Evolutionary conservation across 2,329 filamentous ascomycete species (phyloP).

Genomic region (Trichoderma oligosporum): DNA sequence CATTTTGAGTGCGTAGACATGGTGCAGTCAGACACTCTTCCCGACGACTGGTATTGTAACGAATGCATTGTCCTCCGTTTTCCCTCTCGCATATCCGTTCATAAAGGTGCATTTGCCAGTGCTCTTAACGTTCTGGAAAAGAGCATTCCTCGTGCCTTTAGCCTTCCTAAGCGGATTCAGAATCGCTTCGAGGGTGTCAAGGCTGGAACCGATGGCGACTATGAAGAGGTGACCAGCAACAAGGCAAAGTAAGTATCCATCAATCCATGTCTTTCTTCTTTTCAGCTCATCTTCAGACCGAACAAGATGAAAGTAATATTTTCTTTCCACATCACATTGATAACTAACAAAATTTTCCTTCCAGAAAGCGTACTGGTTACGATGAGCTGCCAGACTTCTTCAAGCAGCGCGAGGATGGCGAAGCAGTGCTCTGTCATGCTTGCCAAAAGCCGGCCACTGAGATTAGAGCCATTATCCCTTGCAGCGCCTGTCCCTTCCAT

Average conservation of each 20-base stretch:
- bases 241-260: conserved; percentile 60
- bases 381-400: conserved; percentile 65
- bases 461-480: conserved; percentile 72
- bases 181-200: conserved; percentile 76
- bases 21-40: conserved; percentile 62
- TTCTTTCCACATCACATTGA: neutral
- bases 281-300: neutral
- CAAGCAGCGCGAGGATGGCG: conserved; percentile 70
- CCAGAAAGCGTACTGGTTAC: conserved; percentile 50
- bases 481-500: conserved; percentile 73
- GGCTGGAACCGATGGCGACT: conserved; percentile 73
- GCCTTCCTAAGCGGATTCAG: conserved; percentile 66
- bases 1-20: conserved; percentile 88
- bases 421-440: conserved; percentile 69
- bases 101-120: conserved; percentile 56
- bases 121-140: conserved; percentile 63
- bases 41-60: conserved; percentile 83
- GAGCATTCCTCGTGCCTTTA: conserved; percentile 68
- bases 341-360: neutral
- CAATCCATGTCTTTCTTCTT: neutral
- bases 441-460: conserved; percentile 65
- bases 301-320: neutral
- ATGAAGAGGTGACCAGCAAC: conserved; percentile 62
- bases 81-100: conserved; percentile 43
- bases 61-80: conserved; percentile 56